These are phyloP conservation scores for Fusarium caatingaense DNA, from an alignment of 2,329 filamentous ascomycete genomes.

Conservation along the genomic window DNA sequence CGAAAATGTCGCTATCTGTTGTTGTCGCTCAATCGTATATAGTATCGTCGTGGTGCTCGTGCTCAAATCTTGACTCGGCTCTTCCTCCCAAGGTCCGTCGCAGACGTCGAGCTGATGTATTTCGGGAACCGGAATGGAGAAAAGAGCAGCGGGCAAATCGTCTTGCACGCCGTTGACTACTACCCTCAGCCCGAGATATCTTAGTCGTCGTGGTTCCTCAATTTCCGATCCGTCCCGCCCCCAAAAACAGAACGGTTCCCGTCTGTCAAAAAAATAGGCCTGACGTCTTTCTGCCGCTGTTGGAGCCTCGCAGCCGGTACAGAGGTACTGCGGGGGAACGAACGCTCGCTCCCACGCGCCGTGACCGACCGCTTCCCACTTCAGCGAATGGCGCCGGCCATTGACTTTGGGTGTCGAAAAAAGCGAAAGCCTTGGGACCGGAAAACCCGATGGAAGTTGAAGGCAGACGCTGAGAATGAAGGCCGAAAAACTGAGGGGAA, in stretches of 20 bases:
- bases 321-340: slow-evolving; percentile 68
- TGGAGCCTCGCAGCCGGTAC: slow-evolving; percentile 49
- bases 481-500: slow-evolving; percentile 6
- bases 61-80: neutral
- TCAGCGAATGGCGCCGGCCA: slow-evolving; percentile 69
- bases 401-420: slow-evolving; percentile 56
- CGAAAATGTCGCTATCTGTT: slow-evolving; percentile 3
- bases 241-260: slow-evolving; percentile 20
- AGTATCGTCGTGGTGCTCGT: slow-evolving; percentile 2
- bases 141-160: neutral
- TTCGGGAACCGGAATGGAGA: slow-evolving; percentile 19
- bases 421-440: slow-evolving; percentile 30
- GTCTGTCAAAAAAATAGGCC: slow-evolving; percentile 11
- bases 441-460: slow-evolving; percentile 19
- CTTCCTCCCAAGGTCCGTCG: slow-evolving; percentile 14
- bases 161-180: slow-evolving; percentile 11
- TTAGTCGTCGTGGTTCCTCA: slow-evolving; percentile 14
- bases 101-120: slow-evolving; percentile 18
- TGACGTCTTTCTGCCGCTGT: slow-evolving; percentile 36
- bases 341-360: slow-evolving; percentile 63
- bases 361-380: slow-evolving; percentile 64
- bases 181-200: slow-evolving; percentile 11
- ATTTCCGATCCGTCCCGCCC: slow-evolving; percentile 22
- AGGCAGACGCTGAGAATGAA: slow-evolving; percentile 15
- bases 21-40: slow-evolving; percentile 5